Evolutionary conservation across 108 stramenopile species (phyloP).

Genomic region (Nitzschia sp.): DNA sequence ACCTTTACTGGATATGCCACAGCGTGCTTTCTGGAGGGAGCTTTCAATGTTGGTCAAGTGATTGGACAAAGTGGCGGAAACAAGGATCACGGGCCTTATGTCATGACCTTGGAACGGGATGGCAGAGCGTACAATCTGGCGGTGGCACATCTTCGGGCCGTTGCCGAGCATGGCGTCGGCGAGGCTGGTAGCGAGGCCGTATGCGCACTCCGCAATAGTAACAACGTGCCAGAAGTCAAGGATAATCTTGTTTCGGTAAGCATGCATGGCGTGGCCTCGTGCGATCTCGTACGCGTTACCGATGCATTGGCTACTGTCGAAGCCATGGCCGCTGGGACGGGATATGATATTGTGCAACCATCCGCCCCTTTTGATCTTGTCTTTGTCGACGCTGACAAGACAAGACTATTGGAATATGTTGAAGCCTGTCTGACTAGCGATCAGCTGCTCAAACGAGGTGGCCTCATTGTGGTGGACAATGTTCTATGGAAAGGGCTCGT

Average conservation of each 20-base stretch:
- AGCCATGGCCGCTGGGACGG: constrained; percentile 56
- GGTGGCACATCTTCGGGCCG: constrained; percentile 60
- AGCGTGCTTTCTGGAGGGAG: constrained; percentile 81
- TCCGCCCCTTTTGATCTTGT: constrained; percentile 87
- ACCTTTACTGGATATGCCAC: constrained; percentile 95
- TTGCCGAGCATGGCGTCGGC: constrained; percentile 57
- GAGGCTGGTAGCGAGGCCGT: constrained; percentile 56
- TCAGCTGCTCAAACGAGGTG: constrained; percentile 71
- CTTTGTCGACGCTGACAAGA: constrained; percentile 94
- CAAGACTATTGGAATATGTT: constrained; percentile 79
- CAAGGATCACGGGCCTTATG: constrained; percentile 58
- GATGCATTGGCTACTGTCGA: constrained; percentile 83
- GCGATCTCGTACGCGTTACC: constrained; percentile 66
- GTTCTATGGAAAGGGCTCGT: constrained; percentile 93
- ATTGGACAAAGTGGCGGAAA: constrained; percentile 37
- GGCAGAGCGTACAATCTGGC: constrained; percentile 71
- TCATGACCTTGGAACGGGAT: constrained; percentile 85
- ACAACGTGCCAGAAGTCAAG: constrained; percentile 20
- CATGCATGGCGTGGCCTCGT: constrained; percentile 47
- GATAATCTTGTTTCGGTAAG: constrained; percentile 40
- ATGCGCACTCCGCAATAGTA: constrained; percentile 38
- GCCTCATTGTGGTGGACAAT: constrained; percentile 88
- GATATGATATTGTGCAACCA: constrained; percentile 11
- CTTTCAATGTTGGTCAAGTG: constrained; percentile 47
- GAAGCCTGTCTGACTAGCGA: constrained; percentile 66